Base-by-base conservation (phyloP, 345 rosid species). In the Brassica carinata region DNA sequence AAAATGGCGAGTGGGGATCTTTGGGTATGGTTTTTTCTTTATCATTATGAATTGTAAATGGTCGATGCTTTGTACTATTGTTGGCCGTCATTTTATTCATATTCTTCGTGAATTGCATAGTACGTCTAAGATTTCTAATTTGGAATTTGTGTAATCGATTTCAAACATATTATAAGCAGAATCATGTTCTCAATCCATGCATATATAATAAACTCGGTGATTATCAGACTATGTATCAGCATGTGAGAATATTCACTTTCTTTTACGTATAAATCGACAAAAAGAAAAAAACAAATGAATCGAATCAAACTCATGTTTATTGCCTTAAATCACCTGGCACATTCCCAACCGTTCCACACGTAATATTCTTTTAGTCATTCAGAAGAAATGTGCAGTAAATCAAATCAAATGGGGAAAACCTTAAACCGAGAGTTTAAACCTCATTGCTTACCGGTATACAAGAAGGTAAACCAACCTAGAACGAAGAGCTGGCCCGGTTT, bases 71-170 rank as follows among this genome's bases (percentile, higher is more conserved):
- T 55, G 72, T 65, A 72, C 66, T 55, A 36, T 64, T 65, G 72
- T 78, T 76, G 82, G 72, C 72, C 72, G 67, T 72, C 36, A 78
- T 53, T 71, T 45, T 71, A 78, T 78, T 78, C 77, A 78, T 72
- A 78, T 78, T 78, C 81, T 68, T 34, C 36, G 45, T 33, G 18
- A 53, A 71, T 78, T 51, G 57, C 71, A 33, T 15, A 51, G 55
- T 48, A 48, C 55, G 15, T 14, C 55, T 48, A 48, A 48, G 15
- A 48, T 48, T 48, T 48, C 15, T 48, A 13, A 48, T 48, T 48
- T 48, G 2, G 4, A 13, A 48, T 48, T 48, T 48, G 48, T 23
- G 30, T 7, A 71, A 48, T 48, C 15, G 15, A 48, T 48, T 48
- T 13, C 15, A 45, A 51, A 51, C 5, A n/a, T 17, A 51, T 4